A percentile compares a stretch with the other conserved stretches of the same genome.
phyloP scores from a whole-genome alignment of 768 basidiomycete genomes.

The Tylopilus vinaceipallidus region DNA sequence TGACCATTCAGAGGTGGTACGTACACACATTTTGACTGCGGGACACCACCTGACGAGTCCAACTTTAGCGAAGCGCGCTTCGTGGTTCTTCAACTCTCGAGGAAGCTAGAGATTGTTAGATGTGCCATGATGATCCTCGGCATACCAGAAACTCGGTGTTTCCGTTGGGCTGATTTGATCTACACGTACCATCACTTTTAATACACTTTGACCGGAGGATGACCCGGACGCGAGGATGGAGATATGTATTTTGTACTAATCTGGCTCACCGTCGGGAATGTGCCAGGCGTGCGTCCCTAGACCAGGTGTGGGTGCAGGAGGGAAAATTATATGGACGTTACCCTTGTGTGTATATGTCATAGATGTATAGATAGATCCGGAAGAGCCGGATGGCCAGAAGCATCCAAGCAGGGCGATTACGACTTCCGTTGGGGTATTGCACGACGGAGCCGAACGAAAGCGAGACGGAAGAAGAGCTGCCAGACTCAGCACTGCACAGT shows the following conservation, averaged over 20 bases:
- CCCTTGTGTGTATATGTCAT: slow-evolving; percentile 25
- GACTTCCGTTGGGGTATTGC: slow-evolving; percentile 8
- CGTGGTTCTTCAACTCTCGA: slow-evolving; percentile 91
- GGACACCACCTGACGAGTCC: slow-evolving; percentile 27
- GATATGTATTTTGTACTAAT: slow-evolving; percentile 29
- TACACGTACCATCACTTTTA: slow-evolving; percentile 29
- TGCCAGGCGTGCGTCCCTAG: slow-evolving; percentile 20
- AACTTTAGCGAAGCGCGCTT: slow-evolving; percentile 77
- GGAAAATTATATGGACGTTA: slow-evolving; percentile 24
- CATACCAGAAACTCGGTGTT: slow-evolving; percentile 12
- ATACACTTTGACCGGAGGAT: slow-evolving; percentile 19
- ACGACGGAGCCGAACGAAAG: slow-evolving; percentile 26
- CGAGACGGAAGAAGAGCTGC: slow-evolving; percentile 11
- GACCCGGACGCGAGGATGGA: slow-evolving; percentile 9
- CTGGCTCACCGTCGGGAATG: slow-evolving; percentile 13
- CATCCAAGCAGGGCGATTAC: slow-evolving; percentile 14
- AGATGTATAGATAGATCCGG: slow-evolving; percentile 14
- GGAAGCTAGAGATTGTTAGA: slow-evolving; percentile 37
- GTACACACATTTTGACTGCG: slow-evolving; percentile 19
- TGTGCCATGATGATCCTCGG: slow-evolving; percentile 14
- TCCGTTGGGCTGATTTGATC: slow-evolving; percentile 23
- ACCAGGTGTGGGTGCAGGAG: slow-evolving; percentile 20
- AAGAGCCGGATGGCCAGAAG: slow-evolving; percentile 11
- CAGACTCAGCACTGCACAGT: slow-evolving; percentile 3
- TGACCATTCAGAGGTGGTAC: slow-evolving; percentile 34